phyloP scores from a whole-genome alignment of 2,329 filamentous ascomycete species.

The Venturia oleaginea region DNA sequence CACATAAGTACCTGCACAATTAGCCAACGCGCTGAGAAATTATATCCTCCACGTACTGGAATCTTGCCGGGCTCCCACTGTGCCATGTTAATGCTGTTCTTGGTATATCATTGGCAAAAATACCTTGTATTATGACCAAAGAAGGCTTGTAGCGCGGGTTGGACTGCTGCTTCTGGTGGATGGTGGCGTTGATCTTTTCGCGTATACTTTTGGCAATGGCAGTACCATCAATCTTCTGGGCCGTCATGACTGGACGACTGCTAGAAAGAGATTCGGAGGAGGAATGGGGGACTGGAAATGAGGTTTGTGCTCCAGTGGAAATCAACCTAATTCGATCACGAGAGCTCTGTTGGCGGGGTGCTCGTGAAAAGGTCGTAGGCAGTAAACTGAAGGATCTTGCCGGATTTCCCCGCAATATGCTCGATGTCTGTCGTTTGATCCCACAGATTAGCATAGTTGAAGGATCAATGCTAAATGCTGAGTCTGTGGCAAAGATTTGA shows the following conservation, averaged over 20 bases:
- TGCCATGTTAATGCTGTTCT: conserved; percentile 11
- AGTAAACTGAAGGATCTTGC: background rate
- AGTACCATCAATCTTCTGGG: conserved; percentile 88
- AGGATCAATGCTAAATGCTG: background rate
- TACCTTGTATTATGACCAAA: conserved; percentile 92
- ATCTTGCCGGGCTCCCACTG: conserved; percentile 87
- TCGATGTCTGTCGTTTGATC: background rate
- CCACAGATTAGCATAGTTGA: conserved; percentile 2
- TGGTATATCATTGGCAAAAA: conserved; percentile 22
- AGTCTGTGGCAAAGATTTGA: background rate
- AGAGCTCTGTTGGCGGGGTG: conserved; percentile 3
- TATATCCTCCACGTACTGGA: conserved; percentile 55
- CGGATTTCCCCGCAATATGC: conserved; percentile 1
- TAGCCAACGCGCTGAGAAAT: conserved; percentile 1
- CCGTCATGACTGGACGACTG: conserved; percentile 62
- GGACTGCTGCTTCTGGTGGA: conserved; percentile 66
- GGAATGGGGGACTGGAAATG: background rate
- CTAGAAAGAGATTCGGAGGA: conserved; percentile 18
- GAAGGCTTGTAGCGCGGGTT: conserved; percentile 85
- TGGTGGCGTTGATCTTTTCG: conserved; percentile 69
- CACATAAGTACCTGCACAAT: conserved; percentile 74
- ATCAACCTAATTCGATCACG: background rate
- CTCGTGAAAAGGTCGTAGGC: background rate
- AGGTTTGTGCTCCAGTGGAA: background rate
- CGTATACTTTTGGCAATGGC: conserved; percentile 90